phyloP scores from a whole-genome alignment of 148 eudicot genomes.

The Fagopyrum homotropicum region DNA sequence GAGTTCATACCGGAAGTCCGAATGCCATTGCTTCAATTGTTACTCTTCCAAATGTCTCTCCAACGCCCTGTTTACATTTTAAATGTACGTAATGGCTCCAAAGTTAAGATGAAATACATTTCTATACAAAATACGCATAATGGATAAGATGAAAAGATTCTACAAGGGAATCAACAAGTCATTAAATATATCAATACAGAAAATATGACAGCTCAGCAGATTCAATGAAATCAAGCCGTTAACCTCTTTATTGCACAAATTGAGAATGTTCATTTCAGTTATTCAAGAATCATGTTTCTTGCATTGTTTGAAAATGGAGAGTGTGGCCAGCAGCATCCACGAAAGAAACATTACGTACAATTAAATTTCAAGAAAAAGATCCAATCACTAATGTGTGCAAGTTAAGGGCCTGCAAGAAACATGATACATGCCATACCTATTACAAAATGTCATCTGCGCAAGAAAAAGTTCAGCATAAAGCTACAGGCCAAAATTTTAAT shows the following conservation, averaged over 20 bases:
- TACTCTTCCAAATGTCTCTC: constrained; percentile 99
- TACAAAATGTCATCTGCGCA: neutral
- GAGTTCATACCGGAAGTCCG: constrained; percentile 78
- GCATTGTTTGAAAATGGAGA: neutral
- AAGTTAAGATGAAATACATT: neutral
- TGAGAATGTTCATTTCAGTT: neutral
- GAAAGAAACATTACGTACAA: neutral
- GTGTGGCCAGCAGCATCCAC: neutral
- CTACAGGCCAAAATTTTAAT: neutral
- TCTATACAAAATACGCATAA: neutral
- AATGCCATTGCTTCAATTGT: constrained; percentile 99
- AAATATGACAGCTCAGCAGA: neutral
- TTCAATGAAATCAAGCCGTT: neutral
- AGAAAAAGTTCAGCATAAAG: neutral
- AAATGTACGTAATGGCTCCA: neutral
- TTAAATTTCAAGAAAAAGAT: neutral
- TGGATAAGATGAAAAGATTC: too few relatives aligned
- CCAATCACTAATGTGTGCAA: neutral
- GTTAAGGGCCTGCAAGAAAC: neutral
- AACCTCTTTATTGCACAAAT: neutral
- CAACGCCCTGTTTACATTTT: constrained; percentile 57
- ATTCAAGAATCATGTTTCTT: neutral
- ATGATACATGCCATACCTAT: neutral
- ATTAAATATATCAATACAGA: neutral
- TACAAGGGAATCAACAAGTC: too few relatives aligned